These are phyloP conservation scores for Friedmanniomyces endolithicus DNA, from an alignment of 495 filamentous ascomycete genomes.

Conservation along the genomic window DNA sequence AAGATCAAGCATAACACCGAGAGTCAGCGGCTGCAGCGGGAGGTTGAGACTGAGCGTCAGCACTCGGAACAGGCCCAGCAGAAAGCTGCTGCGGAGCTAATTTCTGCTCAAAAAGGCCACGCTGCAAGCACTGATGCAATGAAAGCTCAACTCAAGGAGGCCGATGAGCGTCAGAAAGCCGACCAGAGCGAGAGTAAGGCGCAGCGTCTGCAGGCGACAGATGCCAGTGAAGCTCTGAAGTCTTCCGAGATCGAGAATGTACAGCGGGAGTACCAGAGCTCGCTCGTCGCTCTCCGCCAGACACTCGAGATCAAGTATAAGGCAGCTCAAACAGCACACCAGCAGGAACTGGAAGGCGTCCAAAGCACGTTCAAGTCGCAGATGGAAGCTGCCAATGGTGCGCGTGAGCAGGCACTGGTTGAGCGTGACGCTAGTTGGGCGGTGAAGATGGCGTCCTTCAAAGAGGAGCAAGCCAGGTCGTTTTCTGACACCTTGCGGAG, in stretches of 20 bases:
- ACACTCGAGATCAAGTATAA: not conserved
- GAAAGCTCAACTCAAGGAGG: not conserved
- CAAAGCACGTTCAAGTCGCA: too few relatives aligned
- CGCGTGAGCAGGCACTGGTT: not conserved
- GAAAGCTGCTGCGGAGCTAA: not conserved
- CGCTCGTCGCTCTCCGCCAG: too few relatives aligned
- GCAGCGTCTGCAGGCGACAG: too few relatives aligned
- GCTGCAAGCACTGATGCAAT: not conserved
- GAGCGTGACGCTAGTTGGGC: constrained; percentile 1
- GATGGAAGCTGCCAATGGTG: not conserved
- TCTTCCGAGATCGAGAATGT: too few relatives aligned
- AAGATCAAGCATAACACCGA: constrained; percentile 3
- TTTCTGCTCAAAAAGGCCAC: not conserved
- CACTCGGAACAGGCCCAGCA: not conserved
- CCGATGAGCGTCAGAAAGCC: not conserved
- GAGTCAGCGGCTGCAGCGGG: not conserved
- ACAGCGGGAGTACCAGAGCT: too few relatives aligned
- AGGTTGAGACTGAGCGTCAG: not conserved
- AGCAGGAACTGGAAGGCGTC: not conserved
- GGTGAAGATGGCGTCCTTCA: not conserved
- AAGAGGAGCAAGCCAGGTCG: constrained; percentile 3
- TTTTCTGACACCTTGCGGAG: not conserved
- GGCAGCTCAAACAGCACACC: not conserved
- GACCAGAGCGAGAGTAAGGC: too few relatives aligned
- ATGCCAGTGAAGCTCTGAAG: too few relatives aligned